Base-by-base conservation (phyloP, 1,139 yeast genomes). In the Zygosaccharomyces sapae region DNA sequence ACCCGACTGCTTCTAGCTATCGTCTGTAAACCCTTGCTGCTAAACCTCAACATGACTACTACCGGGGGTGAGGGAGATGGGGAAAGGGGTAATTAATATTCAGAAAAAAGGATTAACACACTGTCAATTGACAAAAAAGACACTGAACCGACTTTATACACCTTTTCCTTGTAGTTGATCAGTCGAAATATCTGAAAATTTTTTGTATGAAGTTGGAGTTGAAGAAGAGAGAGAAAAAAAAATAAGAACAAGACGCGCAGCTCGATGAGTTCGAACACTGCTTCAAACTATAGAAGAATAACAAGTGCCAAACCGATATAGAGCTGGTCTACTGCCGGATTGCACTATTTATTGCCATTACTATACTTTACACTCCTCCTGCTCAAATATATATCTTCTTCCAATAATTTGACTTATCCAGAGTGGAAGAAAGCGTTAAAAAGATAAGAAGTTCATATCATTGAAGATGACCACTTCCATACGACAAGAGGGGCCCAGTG, bases 381-480 rank as follows among this genome's bases (percentile, higher is more conserved):
- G 27, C 27, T 9, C 27, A 24, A 24, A 7, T 27, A 9, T 12
- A 27, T 10, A 10, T 27, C n/a, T 10, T 4, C 31, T 12, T 12
- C 12, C 18, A n/a, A 3, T 12, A 7, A 22, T 9, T 13, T 16
- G 22, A 18, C 16, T 33, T 13, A 4, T 18, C 40, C 31, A 7
- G 3, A 13, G 29, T 12, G 12, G 27, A 27, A 27, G n/a, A 27
- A 9, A 13, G 27, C 9, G 25, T 35, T 10, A 7, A 35, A 35
- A 25, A 5, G 24, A 35, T 12, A 9, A 35, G 18, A 35, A 7
- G 16, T 10, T 9, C 9, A 27, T 10, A 10, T 10, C 18, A 3
- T 19, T 16, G 4, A 12, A 5, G 29, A 48, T 48, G 52, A 43
- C 52, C 5, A 38, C 34, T 5, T 33, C 46, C 4, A 29, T 39